Base-by-base conservation (phyloP, 2,329 filamentous ascomycete species). In the Helotiales sp. region DNA sequence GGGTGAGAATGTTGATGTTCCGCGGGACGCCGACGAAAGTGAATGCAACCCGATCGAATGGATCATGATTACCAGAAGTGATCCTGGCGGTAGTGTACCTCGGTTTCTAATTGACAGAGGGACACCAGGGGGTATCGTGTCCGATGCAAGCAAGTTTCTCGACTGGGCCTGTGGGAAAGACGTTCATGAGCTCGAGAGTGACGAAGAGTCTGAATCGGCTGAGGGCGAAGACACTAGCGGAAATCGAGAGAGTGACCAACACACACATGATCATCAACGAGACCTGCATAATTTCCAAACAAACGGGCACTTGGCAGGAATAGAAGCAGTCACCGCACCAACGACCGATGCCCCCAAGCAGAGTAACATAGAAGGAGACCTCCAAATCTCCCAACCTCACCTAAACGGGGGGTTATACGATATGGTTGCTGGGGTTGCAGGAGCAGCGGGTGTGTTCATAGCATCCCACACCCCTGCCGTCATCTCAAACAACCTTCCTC, bases 21-120 rank as follows among this genome's bases (percentile, higher is more conserved):
- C 71, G 61, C 70, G 61, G 69, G 78, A 81, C 54, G 75, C 76
- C 0, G 78, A 80, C n/a, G 82, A 86, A 37, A 79, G 82, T 2
- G 86, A 89, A 70, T 78, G 80, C 8, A 90, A 89, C 71, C 88
- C 89, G 0, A 85, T 92, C 1, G 89, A 92, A 76, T 92, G 90
- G 90, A 88, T 91, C 65, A 92, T 92, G 90, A 84, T 92, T 50
- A 91, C 89, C 5, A 80, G 90, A 61, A 90, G 87, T 77, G 89
- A 92, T 74, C 89, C 90, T n/a, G 90, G 90, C 28, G 90, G 90
- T 30, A 90, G 85, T 62, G 90, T 92, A 26, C 90, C 90, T 2
- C 83, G 88, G 30, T 92, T 91, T 79, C 87, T 92, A 85, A 88
- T 92, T 24, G 90, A 92, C 73, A 82, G 89, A 72, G 89, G 88